Base-by-base conservation (phyloP, 768 basidiomycete genomes). In the Termitomyces bulborhizus region DNA sequence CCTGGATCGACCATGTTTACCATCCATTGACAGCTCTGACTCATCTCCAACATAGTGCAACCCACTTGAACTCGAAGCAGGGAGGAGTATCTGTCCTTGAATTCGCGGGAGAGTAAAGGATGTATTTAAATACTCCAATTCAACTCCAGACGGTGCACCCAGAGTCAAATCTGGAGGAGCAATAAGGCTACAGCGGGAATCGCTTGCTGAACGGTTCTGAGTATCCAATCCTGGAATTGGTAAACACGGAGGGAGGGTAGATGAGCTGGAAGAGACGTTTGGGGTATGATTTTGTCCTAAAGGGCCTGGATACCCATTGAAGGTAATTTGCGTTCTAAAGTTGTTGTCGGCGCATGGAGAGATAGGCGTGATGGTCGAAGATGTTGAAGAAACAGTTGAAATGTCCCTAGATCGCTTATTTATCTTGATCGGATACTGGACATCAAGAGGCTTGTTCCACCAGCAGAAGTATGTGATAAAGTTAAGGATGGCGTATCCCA, bases 381-480 rank as follows among this genome's bases (percentile, higher is more conserved):
- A 7, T 32, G 15, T 6, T 7, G 7, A 24, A 21, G 12, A 11
- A 15, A 7, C 32, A 32, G 9, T 9, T 32, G 32, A 32, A 32
- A 32, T 32, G 32, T 8, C 32, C 32, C 32, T 36, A 34, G 18
- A 4, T 34, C 2, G n/a, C 1, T 6, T 21, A 24, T 56, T 13
- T 2, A 36, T 12, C 3, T 29, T 41, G 2, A 58, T 50, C 0
- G 64, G 44, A 24, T 50, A 58, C 0, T 52, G 37, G 11, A 70
- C 63, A 49, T 68, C 62, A 11, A 65, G 58, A 11, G 73, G 73
- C 51, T 73, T 73, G 42, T 71, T 57, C 68, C 67, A 71, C 72
- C 72, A 73, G 41, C 67, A 58, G 36, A 57, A 49, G 49, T 73
- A 73, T 36, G 61, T 66, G 41, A 64, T 41, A 15, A 61, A 36